Evolutionary conservation across 2,329 filamentous ascomycete species (phyloP), one percentile per base, ranked within the genome.

Genomic region (Akanthomyces lecanii): DNA sequence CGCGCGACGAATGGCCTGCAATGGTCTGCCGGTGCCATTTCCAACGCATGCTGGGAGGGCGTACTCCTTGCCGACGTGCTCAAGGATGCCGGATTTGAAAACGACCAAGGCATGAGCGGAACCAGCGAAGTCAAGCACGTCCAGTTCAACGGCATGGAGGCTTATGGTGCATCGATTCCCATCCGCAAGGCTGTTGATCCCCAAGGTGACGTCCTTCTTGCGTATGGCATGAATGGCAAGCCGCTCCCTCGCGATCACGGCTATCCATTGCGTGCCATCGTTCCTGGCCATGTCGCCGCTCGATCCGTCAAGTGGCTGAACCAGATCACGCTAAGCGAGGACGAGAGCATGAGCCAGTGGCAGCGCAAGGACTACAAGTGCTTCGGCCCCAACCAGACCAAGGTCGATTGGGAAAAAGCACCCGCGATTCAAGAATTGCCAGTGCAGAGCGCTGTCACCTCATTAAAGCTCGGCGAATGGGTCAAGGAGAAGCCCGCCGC

Each of bases 301-400:
- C 80, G 87, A 1, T 86, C 83, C 6, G 87, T 89, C 66, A 90
- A 90, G 69, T 90, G 87, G 88, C 76, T 90, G 2, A 85, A 80
- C 65, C 82, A 82, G 51, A 85, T 90, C 61, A 80, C 83, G 0
- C 77, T 90, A 1, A 84, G 85, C 45, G 85, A 86, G 62, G 87
- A 90, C 66, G 88, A 90, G 72, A 87, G 85, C 67, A 74, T 80
- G 4, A 86, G 82, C 50, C 82, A 88, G 69, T 88, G 86, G 86
- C 86, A 89, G 70, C 79, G 84, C 25, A 79, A 82, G 21, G 87
- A 90, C 70, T 89, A 90, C 74, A 89, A 89, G 71, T 85, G 82
- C 68, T 89, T 89, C 64, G 85, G 86, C 0, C 86, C 87, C 4
- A 88, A 88, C 69, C 80, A 86, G 71, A 76, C 76, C 38, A 79